Evolutionary conservation across 352 stramenopile species (phyloP), one percentile per base, ranked within the genome.

Genomic region (Achlya hypogyna): DNA sequence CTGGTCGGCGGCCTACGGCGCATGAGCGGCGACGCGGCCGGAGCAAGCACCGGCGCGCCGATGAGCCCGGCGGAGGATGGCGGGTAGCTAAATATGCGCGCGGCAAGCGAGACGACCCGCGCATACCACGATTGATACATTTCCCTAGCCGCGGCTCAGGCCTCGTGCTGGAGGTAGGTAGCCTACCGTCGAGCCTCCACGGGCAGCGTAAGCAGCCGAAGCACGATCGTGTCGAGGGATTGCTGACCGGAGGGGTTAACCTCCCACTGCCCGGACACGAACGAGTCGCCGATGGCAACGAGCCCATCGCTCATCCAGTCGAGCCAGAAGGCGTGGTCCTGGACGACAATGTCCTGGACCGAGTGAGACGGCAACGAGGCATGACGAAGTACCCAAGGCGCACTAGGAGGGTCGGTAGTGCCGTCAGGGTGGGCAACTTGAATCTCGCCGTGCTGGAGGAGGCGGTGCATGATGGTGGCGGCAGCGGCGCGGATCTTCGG

Each of bases 291-390:
- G 45, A 93, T 93, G 9, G 81, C 81, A 6, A 93, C 75, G 16
- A 93, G 78, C 2, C 85, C 85, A 29, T 91, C 83, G 40, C 81
- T 87, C 82, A 93, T 92, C 85, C 85, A 93, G 68, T 93, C 85
- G 10, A 93, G 71, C 85, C 85, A 93, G 60, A 93, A 88, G 0
- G 82, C 79, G 38, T 90, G 78, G 59, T 91, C 79, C 22, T 81
- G 80, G 9, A 91, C 79, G 25, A 89, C 71, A 74, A 93, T 89
- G 43, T 91, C 82, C 84, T 93, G 12, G 6, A 62, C 5, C 3
- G 52, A 58, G 53, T 52, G 1, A 25, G 42, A 54, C 0, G 34
- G 23, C 22, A 64, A 22, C 6, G 54, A 27, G 10, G 16, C 25
- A 6, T 20, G 1, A 27, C 51, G 16, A 31, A 32, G 23, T 22